Evolutionary conservation across 208 protist species (phyloP), one percentile per base, ranked within the genome.

Genomic region (Leishmania braziliensis): DNA sequence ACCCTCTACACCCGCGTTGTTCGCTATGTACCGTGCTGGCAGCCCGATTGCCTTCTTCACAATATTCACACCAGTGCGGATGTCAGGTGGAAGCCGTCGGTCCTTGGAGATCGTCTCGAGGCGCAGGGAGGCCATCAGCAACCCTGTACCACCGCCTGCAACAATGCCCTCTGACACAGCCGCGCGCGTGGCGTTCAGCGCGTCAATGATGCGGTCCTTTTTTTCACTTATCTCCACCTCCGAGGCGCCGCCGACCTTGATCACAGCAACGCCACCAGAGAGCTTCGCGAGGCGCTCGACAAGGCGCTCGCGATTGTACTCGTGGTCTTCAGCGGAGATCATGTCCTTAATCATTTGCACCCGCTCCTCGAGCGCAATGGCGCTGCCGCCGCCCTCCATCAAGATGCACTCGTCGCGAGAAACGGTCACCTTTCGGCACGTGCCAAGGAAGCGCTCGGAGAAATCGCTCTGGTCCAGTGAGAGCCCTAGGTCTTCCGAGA

Each of bases 171-270:
- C 99, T 73, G 99, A 93, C 26, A 99, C 98, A 23, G 99, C 99
- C 9, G 99, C 99, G 33, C 98, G 93, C 8, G 99, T 99, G 6
- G 99, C 99, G 88, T 99, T 99, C 10, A 99, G 94, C 10, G 99
- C 99, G 85, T 99, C 99, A 29, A 98, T 97, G 63, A 99, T 97
- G 80, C 99, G 95, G 87, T 99, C 99, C 92, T 99, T 99, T 91
- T 99, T 99, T 90, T 99, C 99, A 84, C 93, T 96, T 12, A 99
- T 99, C 93, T 99, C 99, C 53, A 99, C 98, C 87, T 99, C 99
- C 12, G 97, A 99, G 26, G 97, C 96, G 62, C 99, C 99, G 54
- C 99, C 99, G 50, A 99, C 97, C 82, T 99, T 98, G 80, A 99
- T 96, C 16, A 99, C 96, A 12, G 98, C 98, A 54, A 99, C 98